Evolutionary conservation across 129 eudicot genomes (phyloP).

Genomic region (Glebionis coronaria): DNA sequence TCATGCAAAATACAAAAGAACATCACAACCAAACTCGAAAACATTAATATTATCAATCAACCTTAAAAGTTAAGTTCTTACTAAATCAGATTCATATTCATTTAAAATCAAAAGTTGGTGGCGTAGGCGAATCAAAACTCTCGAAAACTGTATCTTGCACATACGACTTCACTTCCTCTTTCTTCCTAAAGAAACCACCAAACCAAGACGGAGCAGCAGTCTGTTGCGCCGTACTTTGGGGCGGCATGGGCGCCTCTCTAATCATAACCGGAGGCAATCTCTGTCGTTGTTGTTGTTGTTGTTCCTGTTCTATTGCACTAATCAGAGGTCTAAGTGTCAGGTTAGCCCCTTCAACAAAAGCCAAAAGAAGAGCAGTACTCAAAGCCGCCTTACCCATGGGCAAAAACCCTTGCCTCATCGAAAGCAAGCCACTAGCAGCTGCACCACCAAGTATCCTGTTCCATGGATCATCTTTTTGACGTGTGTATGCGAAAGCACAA

Average conservation of each 20-base stretch:
- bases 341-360: conserved; percentile 74
- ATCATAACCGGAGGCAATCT: conserved; percentile 37
- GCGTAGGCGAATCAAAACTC: no score
- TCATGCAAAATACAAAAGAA: no score
- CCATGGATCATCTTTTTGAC: conserved; percentile 83
- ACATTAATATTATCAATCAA: no score
- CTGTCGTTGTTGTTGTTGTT: conserved; percentile 12
- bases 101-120: no score
- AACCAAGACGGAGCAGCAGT: conserved; percentile 18
- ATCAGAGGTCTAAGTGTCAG: conserved; percentile 51
- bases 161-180: no score
- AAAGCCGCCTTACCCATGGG: conserved; percentile 49
- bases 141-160: no score
- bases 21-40: no score
- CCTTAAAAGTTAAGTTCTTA: no score
- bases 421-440: conserved; percentile 67
- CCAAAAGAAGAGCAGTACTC: conserved; percentile 57
- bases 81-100: no score
- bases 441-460: conserved; percentile 75
- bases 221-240: not conserved
- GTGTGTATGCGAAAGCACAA: conserved; percentile 56
- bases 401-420: conserved; percentile 61
- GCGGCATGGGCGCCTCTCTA: conserved; percentile 33
- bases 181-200: no score
- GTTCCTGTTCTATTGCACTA: no score